Conservation (phyloP, 345 rosid genomes). For the Brassica incana region DNA sequence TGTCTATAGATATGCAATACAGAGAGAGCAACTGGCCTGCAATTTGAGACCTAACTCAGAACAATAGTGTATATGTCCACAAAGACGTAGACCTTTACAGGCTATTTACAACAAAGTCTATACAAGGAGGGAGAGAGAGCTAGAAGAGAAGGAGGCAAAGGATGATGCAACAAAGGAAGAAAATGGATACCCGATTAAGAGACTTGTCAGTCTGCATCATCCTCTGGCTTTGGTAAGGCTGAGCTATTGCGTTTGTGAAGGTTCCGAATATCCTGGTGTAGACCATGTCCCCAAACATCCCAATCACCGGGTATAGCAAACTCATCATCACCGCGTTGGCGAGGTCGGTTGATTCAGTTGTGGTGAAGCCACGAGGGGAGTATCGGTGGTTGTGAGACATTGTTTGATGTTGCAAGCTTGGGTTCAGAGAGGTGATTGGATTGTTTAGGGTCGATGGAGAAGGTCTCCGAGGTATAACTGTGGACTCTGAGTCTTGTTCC, state of each 20-base stretch:
- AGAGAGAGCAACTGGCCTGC: constrained; percentile 9
- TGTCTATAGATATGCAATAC: constrained; percentile 4
- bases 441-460: constrained; percentile 32
- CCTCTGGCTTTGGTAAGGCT: constrained; percentile 58
- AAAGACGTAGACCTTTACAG: constrained; percentile 20
- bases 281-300: constrained; percentile 67
- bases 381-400: constrained; percentile 27
- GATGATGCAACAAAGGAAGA: constrained; percentile 72
- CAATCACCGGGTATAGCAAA: constrained; percentile 50
- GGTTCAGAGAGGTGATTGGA: constrained; percentile 2
- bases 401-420: constrained; percentile 31
- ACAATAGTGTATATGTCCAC: constrained; percentile 21
- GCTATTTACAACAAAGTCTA: constrained; percentile 31
- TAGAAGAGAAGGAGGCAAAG: constrained; percentile 62
- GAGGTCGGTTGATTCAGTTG: constrained; percentile 43
- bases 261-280: constrained; percentile 52
- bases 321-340: constrained; percentile 48
- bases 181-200: constrained; percentile 70
- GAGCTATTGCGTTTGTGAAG: constrained; percentile 51
- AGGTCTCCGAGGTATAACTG: constrained; percentile 69
- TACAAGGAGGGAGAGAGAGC: constrained; percentile 8
- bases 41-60: constrained; percentile 11
- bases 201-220: constrained; percentile 65
- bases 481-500: constrained; percentile 27
- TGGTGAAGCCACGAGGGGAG: constrained; percentile 43